Evolutionary conservation across 345 rosid genomes (phyloP), one percentile per base, ranked within the genome.

Genomic region (Sonneratia alba): DNA sequence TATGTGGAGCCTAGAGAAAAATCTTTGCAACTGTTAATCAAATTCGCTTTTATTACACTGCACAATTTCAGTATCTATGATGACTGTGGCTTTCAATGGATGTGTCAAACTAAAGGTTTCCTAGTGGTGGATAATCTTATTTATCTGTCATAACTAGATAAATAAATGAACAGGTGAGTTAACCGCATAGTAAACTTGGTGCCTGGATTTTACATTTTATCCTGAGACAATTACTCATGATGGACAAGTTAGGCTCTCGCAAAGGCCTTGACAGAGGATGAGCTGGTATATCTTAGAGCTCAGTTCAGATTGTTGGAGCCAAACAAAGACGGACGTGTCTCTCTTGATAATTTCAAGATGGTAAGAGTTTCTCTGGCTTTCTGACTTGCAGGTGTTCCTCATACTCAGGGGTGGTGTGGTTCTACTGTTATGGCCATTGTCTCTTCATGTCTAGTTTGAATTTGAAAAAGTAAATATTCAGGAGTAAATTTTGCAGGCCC

Each of bases 241-340:
- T 51, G 71, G 37, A 45, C 56, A 21, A 36, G 45, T 45, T 79
- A 95, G 99, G 91, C 99, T 69, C 97, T 92, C 68, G 87, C 97
- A 42, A 95, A 88, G 82, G 92, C 97, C 68, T 83, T 95, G 81
- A 83, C 91, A 0, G 99, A 85, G 67, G 96, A 87, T 27, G 92
- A 87, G 76, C 90, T 95, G 48, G 80, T 84, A 37, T 90, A 89
- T 77, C 91, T 95, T 68, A 84, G 81, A 73, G 96, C 84, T 79
- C 97, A 95, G 74, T 95, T 90, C 77, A 81, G 75, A 70, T 81
- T 92, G 72, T 75, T 95, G 83, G 97, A 88, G 75, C 99, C 99
- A 55, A 84, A 78, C 67, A 90, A 57, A 47, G 72, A 88, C 55
- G 99, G 97, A 68, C 86, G 79, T 71, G 81, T 95, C 24, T 82